Evolutionary conservation across 352 stramenopile genomes (phyloP).

Genomic region (Pythium pyrilobum): DNA sequence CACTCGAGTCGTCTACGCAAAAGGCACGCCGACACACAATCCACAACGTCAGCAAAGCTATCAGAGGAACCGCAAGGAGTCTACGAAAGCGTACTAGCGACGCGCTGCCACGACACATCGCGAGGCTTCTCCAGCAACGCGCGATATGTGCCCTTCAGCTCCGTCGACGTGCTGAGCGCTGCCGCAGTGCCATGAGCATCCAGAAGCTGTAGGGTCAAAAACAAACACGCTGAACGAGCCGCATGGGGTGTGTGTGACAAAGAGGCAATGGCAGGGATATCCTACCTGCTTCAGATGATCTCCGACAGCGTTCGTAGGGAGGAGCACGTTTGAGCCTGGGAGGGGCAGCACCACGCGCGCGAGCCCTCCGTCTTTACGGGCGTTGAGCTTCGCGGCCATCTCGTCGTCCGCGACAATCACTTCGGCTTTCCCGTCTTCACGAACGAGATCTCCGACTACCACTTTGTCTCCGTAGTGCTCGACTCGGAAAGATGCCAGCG

Average conservation of each 20-base stretch:
- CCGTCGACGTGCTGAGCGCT: conserved; percentile 27
- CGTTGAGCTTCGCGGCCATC: conserved; percentile 39
- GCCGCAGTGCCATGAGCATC: conserved; percentile 38
- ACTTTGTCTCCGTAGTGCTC: conserved; percentile 26
- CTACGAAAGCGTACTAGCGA: conserved; percentile 4
- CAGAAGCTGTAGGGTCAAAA: conserved; percentile 33
- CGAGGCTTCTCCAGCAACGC: conserved; percentile 33
- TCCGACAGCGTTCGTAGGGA: conserved; percentile 40
- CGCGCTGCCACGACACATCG: conserved; percentile 38
- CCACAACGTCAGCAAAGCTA: too few relatives aligned
- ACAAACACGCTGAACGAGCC: too few relatives aligned
- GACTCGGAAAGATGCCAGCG: conserved; percentile 48
- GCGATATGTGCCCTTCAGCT: conserved; percentile 63
- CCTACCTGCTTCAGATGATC: conserved; percentile 37
- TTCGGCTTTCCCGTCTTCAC: not conserved
- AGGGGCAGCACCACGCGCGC: conserved; percentile 49
- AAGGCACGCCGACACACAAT: conserved; percentile 7
- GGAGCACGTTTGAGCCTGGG: conserved; percentile 42
- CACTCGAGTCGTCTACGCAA: not conserved
- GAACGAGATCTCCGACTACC: conserved; percentile 52
- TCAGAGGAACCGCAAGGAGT: too few relatives aligned
- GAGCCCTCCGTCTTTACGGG: conserved; percentile 20
- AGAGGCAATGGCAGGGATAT: not conserved
- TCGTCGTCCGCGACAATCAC: conserved; percentile 31
- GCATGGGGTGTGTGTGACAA: not conserved